Base-by-base conservation (phyloP, 352 stramenopile genomes). In the Halophytophthora polymorphica region DNA sequence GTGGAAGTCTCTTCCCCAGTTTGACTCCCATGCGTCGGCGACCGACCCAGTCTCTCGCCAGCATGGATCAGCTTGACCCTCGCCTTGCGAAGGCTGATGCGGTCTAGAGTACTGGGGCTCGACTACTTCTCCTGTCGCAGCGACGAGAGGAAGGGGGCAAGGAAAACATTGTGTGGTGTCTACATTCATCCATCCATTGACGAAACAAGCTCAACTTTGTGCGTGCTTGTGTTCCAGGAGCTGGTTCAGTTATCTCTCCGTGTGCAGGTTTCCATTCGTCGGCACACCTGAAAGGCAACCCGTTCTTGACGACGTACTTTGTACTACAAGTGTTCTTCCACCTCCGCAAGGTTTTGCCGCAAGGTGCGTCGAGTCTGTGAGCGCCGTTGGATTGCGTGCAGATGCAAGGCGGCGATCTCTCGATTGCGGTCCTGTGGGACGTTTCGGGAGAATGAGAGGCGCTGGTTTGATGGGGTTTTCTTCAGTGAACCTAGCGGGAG, bases 381-480 rank as follows among this genome's bases (percentile, higher is more conserved):
- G 6, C 78, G 66, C 28, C 73, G 71, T 38, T 87, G 73, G 22
- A 89, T 66, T 21, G 73, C 73, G 17, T 71, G 67, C 17, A 82
- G 36, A 39, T 89, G 75, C 13, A 89, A 60, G 8, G 67, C 36
- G 2, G 78, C 76, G 17, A 89, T 89, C 38, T 85, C 78, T 53
- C 73, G 69, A 65, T 89, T 85, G 8, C 78, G 76, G 44, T 88
- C 78, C 1, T 57, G 45, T 3, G 66, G 70, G 4, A 58, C 23
- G 28, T 59, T 69, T 15, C 58, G 46, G 37, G 21, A 58, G n/a
- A 43, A 51, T 59, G 38, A 38, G 18, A 22, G 43, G 31, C 53
- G 55, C 18, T 53, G 58, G 22, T 18, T 22, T n/a, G 46, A 44
- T 35, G 46, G 19, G 7, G 62, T 25, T 15, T 57, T 63, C 33